These are phyloP conservation scores for Didymella glomerata DNA, from an alignment of 2,329 filamentous ascomycete species.

Conservation along the genomic window DNA sequence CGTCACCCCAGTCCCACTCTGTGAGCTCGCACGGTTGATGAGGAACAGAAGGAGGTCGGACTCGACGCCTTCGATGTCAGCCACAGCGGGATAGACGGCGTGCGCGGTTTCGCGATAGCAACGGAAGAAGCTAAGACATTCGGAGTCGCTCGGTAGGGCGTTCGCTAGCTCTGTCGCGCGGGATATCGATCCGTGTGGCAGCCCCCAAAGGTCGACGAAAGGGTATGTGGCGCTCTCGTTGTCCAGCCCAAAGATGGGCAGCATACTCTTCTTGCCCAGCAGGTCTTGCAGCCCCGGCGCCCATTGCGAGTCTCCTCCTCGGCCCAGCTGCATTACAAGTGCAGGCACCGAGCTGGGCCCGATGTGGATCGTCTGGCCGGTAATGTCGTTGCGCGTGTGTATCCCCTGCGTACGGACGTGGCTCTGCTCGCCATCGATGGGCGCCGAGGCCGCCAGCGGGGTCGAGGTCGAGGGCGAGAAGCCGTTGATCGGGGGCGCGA, in stretches of 20 bases:
- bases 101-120: constrained; percentile 67
- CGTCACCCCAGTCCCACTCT: constrained; percentile 56
- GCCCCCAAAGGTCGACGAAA: constrained; percentile 70
- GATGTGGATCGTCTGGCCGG: constrained; percentile 68
- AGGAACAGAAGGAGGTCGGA: constrained; percentile 63
- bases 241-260: constrained; percentile 69
- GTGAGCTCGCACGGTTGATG: constrained; percentile 58
- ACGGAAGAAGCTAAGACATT: constrained; percentile 66
- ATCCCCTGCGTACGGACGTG: constrained; percentile 63
- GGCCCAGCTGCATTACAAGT: constrained; percentile 62
- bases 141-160: constrained; percentile 65
- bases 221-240: constrained; percentile 72
- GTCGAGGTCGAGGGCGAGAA: constrained; percentile 46
- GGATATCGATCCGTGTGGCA: constrained; percentile 66
- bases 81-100: constrained; percentile 68
- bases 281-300: constrained; percentile 64
- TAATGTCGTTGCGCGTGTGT: constrained; percentile 67
- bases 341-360: constrained; percentile 69
- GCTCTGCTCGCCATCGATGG: constrained; percentile 49
- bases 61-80: constrained; percentile 64
- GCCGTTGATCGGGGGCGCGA: constrained; percentile 44
- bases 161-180: constrained; percentile 67
- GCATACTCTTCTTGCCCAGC: constrained; percentile 65
- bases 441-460: constrained; percentile 45
- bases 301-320: constrained; percentile 56